Base-by-base conservation (phyloP, 2,329 filamentous ascomycete species). In the Sporothrix luriei region DNA sequence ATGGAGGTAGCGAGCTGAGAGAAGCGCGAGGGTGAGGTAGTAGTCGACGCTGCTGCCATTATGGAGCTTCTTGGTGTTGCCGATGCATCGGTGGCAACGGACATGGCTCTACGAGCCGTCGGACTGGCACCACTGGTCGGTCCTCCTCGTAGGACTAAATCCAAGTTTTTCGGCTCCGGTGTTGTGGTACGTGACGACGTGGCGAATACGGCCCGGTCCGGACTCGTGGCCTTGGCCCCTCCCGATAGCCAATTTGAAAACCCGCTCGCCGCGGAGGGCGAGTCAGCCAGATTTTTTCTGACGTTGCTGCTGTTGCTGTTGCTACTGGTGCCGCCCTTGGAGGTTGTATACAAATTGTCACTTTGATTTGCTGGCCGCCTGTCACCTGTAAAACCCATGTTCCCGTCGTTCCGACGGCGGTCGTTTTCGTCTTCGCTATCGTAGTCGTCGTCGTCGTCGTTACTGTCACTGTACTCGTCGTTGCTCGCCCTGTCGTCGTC, bases 1-100 rank as follows among this genome's bases (percentile, higher is more conserved):
- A 84, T 79, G 65, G 81, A 79, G 3, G 83, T 81, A 2, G 81
- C 76, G 59, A 86, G 76, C 73, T 85, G 83, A 51, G 81, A 79
- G 71, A 85, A 80, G 43, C 80, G 82, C 54, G 81, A 82, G 59
- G 75, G 74, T n/a, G 70, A 75, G 29, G 76, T 74, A 51, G 71
- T 38, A 51, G 71, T 38, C 3, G 67, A 14, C 10, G 64, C 38
- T 16, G 46, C 51, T 29, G 61, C n/a, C 11, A 40, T 4, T 9
- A 57, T 46, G 1, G 52, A n/a, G 59, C 62, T 70, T 16, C 54
- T 24, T 2, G 70, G 69, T 2, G 73, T 72, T 1, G 66, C 48
- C 0, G 73, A 71, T 46, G 70, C 33, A 54, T 74, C 70, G 62
- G 72, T 74, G 40, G 73, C 71, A 33, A 74, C 19, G 3, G 73